Evolutionary conservation across 2,329 filamentous ascomycete species (phyloP), one percentile per base, ranked within the genome.

Genomic region (Rutstroemia sp.): DNA sequence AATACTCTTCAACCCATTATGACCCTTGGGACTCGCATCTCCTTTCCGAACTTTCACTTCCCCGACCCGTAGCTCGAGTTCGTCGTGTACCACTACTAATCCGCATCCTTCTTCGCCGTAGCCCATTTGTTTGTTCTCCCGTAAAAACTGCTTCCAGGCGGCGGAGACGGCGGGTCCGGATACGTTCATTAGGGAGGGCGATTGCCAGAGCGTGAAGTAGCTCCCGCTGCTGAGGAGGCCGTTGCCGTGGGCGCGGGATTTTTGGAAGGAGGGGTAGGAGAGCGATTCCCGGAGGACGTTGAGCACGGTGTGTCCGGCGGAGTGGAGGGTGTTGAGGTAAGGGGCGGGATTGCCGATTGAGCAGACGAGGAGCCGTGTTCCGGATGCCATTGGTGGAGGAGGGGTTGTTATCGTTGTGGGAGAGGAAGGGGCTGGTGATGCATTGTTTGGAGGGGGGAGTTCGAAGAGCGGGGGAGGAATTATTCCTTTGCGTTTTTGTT

Each of bases 51-150:
- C 75, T 49, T 76, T 81, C 14, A 95, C 78, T 38, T 78, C 77
- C 0, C 91, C 91, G 2, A 91, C 67, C 2, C 79, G 74, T 44
- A 81, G 77, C 66, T 96, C 92, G 37, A 97, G 73, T 69, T 97
- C 92, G 69, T 97, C 92, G 70, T 97, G 91, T 19, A 97, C 75
- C 12, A 97, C 75, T 0, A 97, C 82, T 16, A 99, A 71, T 3
- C 76, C 73, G 3, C 76, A 73, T 52, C 64, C 60, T 57, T 55
- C 65, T 56, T 25, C 74, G 5, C 30, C 19, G 37, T 23, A 9
- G 9, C 14, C 75, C 5, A 9, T 34, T 10, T 34, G 68, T 34
- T 73, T 62, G 62, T 60, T 67, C 63, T 74, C 61, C 61, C 64
- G 72, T 58, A 83, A 63, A 57, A 79, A 76, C n/a, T 81, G 74